Conservation (phyloP, 441 rosid species). For the Melastoma candidum region DNA sequence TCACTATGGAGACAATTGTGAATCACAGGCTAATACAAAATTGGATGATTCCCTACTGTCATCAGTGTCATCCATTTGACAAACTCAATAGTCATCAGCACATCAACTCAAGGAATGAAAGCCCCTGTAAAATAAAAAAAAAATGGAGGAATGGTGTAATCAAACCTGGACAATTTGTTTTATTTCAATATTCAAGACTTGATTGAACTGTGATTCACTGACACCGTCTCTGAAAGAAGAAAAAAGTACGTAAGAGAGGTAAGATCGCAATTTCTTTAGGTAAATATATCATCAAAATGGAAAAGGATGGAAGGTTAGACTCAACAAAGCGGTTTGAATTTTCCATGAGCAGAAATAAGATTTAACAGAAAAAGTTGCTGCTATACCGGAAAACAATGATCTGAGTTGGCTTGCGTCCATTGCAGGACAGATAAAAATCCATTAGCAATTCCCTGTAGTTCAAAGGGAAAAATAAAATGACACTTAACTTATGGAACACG, state of each 20-base stretch:
- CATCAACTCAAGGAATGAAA: too few species aligned
- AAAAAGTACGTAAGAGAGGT: conserved; percentile 7
- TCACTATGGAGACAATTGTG: too few species aligned
- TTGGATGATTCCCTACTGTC: too few species aligned
- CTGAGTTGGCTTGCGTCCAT: conserved; percentile 52
- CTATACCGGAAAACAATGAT: conserved; percentile 80
- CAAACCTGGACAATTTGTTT: conserved; percentile 71
- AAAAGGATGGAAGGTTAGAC: too few species aligned
- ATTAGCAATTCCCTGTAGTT: conserved; percentile 51
- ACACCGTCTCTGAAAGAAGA: conserved; percentile 68
- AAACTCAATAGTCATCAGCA: too few species aligned
- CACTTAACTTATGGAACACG: too few species aligned
- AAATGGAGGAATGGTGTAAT: not conserved
- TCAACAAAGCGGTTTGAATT: too few species aligned
- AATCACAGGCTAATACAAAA: too few species aligned
- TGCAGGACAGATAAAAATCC: conserved; percentile 60
- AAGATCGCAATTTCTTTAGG: not conserved
- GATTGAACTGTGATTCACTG: conserved; percentile 83
- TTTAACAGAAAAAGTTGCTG: not conserved
- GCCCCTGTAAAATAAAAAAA: not conserved
- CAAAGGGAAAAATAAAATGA: conserved; percentile 8
- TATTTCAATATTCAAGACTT: conserved; percentile 77
- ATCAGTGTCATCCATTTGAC: too few species aligned
- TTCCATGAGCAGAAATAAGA: not conserved
- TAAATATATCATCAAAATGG: not conserved